A percentile compares a stretch with the other conserved stretches of the same genome.
Evolutionary conservation across 163 green algal genomes (phyloP).

Genomic region (Chloromonas sp.): DNA sequence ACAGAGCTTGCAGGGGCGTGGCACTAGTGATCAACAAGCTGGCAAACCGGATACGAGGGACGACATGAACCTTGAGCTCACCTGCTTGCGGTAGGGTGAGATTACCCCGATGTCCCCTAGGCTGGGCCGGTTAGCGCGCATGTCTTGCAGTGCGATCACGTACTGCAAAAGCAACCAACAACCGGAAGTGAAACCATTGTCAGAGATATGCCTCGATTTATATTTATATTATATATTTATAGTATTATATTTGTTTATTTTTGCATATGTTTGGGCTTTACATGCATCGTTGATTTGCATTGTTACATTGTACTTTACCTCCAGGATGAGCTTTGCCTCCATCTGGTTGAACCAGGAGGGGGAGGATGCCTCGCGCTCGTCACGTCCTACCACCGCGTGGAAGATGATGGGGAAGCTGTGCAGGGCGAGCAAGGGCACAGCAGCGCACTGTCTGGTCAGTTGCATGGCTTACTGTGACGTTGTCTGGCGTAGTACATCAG

Average conservation of each 20-base stretch:
- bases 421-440: not conserved
- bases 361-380: constrained; percentile 34
- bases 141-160: constrained; percentile 13
- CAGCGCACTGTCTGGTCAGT: not conserved
- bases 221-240: too few species aligned
- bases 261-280: too few species aligned
- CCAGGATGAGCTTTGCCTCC: not conserved
- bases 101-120: constrained; percentile 38
- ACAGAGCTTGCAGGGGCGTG: too few species aligned
- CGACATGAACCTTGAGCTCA: too few species aligned
- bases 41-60: too few species aligned
- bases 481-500: too few species aligned
- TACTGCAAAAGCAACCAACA: constrained; percentile 4
- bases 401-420: constrained; percentile 40
- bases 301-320: not conserved
- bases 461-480: too few species aligned
- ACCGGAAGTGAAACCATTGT: too few species aligned
- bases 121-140: constrained; percentile 6
- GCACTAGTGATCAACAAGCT: too few species aligned
- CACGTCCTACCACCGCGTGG: constrained; percentile 39
- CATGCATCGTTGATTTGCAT: too few species aligned
- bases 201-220: too few species aligned
- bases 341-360: constrained; percentile 27
- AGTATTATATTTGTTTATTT: too few species aligned
- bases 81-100: constrained; percentile 40